Evolutionary conservation across 73 alveolate genomes (phyloP).

Genomic region (Durusdinium trenchii): DNA sequence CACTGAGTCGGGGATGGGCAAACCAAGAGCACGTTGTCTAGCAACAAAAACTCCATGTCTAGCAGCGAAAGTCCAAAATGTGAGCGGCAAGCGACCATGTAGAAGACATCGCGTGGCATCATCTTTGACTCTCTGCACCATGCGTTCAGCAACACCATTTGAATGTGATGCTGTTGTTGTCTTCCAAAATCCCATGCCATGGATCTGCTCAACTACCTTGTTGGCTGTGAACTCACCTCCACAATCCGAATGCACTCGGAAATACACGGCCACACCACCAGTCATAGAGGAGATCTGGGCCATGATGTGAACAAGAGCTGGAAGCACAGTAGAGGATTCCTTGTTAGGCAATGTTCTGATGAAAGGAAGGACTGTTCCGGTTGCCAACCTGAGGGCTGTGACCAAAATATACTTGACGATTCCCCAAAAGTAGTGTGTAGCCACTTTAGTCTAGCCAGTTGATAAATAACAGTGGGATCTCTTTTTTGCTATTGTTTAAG

Average conservation of each 20-base stretch:
- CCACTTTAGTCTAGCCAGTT: no score
- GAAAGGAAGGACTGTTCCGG: neutral
- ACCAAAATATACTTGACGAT: neutral
- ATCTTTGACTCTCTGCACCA: slow-evolving; percentile 19
- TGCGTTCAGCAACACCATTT: slow-evolving; percentile 23
- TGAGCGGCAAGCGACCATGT: slow-evolving; percentile 9
- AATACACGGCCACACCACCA: neutral
- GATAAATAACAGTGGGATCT: no score
- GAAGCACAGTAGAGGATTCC: neutral
- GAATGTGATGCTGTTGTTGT: neutral
- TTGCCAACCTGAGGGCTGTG: neutral
- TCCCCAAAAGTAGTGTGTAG: neutral
- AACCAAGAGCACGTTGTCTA: neutral
- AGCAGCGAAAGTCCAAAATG: slow-evolving; percentile 49
- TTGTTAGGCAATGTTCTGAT: neutral
- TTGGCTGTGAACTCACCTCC: slow-evolving; percentile 14
- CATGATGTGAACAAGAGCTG: neutral
- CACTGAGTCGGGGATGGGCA: neutral
- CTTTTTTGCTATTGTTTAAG: no score
- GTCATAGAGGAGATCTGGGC: neutral
- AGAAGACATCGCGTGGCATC: neutral
- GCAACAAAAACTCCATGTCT: neutral
- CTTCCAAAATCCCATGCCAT: neutral
- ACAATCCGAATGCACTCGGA: neutral
- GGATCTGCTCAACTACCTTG: neutral